A percentile compares a stretch with the other conserved stretches of the same genome.
Conservation (phyloP, 306 rosid species). For the Coriaria nepalensis region DNA sequence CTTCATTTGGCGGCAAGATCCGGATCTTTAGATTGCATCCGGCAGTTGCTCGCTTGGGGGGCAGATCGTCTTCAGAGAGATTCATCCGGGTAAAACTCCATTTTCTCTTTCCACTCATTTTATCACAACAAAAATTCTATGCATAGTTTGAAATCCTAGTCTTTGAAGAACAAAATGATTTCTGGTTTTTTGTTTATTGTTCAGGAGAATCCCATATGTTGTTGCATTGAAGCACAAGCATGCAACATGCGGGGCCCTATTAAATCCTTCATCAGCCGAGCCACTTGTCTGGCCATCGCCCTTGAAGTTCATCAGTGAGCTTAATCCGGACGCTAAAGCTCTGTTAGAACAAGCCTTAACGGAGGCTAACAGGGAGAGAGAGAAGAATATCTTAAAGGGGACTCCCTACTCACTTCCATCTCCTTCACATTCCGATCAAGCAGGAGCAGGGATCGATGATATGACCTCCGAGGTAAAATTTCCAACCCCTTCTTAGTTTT, state of each 20-base stretch:
- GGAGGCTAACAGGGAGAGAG: conserved; percentile 82
- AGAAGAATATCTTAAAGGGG: conserved; percentile 42
- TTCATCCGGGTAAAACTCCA: conserved; percentile 50
- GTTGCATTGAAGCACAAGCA: conserved; percentile 69
- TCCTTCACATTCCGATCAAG: conserved; percentile 6
- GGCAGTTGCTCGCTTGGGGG: conserved; percentile 84
- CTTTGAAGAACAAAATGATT: background rate
- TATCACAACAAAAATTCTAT: too few relatives aligned
- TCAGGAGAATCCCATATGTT: conserved; percentile 69
- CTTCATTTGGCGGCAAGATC: conserved; percentile 86
- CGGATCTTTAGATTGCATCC: conserved; percentile 72
- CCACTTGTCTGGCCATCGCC: conserved; percentile 96
- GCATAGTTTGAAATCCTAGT: too few relatives aligned
- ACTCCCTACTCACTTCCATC: too few relatives aligned
- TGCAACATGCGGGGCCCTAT: conserved; percentile 53
- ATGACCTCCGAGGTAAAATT: background rate
- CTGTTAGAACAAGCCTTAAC: conserved; percentile 64
- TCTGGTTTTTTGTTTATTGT: background rate
- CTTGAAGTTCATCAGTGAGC: conserved; percentile 76
- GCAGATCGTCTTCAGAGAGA: conserved; percentile 79
- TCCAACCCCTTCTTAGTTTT: too few relatives aligned
- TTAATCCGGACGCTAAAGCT: conserved; percentile 74
- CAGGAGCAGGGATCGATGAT: conserved; percentile 29
- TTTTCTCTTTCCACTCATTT: too few relatives aligned
- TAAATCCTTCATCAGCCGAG: conserved; percentile 75